phyloP scores from a whole-genome alignment of 176 grass and related monocot species.

The Saccharum officinarum region DNA sequence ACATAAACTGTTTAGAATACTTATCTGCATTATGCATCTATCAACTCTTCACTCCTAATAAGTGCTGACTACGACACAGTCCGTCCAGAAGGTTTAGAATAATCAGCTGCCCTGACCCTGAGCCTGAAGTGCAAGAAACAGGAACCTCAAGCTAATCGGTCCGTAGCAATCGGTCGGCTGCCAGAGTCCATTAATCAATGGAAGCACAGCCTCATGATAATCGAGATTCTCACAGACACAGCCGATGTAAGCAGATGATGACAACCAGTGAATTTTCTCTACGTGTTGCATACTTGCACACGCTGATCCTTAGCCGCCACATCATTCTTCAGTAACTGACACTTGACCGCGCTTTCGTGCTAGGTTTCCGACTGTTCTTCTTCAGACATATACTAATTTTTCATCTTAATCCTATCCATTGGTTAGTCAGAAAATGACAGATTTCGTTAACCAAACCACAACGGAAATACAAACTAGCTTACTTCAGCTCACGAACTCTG shows the following conservation, averaged over 20 bases:
- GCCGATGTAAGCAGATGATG: not conserved
- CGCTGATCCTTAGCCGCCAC: not conserved
- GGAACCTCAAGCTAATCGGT: not conserved
- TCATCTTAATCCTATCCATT: not conserved
- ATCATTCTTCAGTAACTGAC: not conserved
- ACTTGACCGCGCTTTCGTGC: not conserved
- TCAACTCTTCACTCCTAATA: not conserved
- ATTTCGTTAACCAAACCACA: not conserved
- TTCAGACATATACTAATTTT: not conserved
- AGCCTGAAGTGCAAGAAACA: not conserved
- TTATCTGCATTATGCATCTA: not conserved
- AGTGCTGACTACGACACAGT: not conserved
- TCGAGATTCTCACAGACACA: not conserved
- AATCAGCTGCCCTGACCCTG: not conserved
- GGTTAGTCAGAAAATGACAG: not conserved
- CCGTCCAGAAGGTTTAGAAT: slow-evolving; percentile 35
- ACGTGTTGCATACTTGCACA: slow-evolving; percentile 3
- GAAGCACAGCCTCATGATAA: not conserved
- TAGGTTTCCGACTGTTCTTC: not conserved
- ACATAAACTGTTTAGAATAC: too few species aligned
- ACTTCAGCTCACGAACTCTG: not conserved
- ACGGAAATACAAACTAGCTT: not conserved
- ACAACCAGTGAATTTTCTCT: not conserved
- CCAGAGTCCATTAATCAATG: not conserved
- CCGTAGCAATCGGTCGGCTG: not conserved